Evolutionary conservation across 345 rosid species (phyloP), one percentile per base, ranked within the genome.

Genomic region (Populus pruinosa): DNA sequence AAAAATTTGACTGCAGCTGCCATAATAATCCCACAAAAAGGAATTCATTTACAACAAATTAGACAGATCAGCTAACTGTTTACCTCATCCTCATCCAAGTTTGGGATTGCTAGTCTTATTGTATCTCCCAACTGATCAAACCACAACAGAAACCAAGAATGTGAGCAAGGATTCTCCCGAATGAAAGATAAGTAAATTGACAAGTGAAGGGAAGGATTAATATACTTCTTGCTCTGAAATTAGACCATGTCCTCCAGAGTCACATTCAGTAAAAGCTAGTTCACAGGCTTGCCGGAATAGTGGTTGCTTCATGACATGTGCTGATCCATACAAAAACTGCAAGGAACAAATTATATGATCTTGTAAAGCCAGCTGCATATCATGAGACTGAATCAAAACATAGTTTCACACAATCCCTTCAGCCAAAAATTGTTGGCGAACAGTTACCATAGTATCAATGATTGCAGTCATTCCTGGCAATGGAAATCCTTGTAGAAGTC

Each of bases 281-380:
- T 91, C 97, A 76, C 98, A 91, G 67, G 90, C 86, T 83, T 85
- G 90, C 75, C 77, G 79, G 83, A 96, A 96, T 47, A 80, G 77
- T 1, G 96, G 96, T 69, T 75, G 93, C 69, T 79, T 88, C 88
- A 87, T 79, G 74, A 96, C 90, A 70, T 92, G 90, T 56, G 90
- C 93, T 38, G 96, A 90, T 59, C 89, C 98, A 84, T 79, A 91
- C 83, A 96, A 85, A 87, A 88, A 96, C 99, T 96, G 90, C 87
- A 83, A 77, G 78, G 75, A 76, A 78, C 70, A 69, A 74, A 61
- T 23, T 55, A 71, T 55, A 70, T 53, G 73, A 21, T 49, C 38
- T 35, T 25, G 6, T 21, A 35, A n/a, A 6, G 50, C 12, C 23
- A 10, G 38, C 12, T 18, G 27, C 62, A 55, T 55, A 74, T n/a